These are phyloP conservation scores for Rhynchospora tenuis DNA, from an alignment of 176 grass and related monocot genomes.

Conservation along the genomic window DNA sequence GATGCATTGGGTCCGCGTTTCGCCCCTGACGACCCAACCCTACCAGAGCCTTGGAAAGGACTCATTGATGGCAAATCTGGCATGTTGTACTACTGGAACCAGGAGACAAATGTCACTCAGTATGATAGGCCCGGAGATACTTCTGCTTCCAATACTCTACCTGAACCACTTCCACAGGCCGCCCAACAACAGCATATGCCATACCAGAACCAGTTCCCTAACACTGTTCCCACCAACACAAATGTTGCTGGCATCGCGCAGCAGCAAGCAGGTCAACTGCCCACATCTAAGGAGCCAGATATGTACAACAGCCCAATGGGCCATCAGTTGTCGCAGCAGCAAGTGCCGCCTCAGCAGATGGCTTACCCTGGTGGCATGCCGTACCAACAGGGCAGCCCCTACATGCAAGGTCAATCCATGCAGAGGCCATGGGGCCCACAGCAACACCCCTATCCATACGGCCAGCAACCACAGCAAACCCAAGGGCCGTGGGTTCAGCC, in stretches of 20 bases:
- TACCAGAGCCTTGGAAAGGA: slow-evolving; percentile 79
- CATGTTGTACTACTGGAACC: slow-evolving; percentile 90
- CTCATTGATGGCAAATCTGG: slow-evolving; percentile 60
- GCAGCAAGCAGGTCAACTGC: slow-evolving; percentile 29
- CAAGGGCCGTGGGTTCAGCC: slow-evolving; percentile 29
- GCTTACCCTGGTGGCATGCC: slow-evolving; percentile 25
- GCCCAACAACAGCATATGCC: slow-evolving; percentile 4
- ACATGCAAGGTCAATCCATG: slow-evolving; percentile 38
- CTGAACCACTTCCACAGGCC: not conserved
- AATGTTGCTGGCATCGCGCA: slow-evolving; percentile 3
- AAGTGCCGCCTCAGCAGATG: slow-evolving; percentile 38
- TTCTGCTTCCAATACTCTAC: slow-evolving; percentile 19
- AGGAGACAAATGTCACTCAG: slow-evolving; percentile 85
- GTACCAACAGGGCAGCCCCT: slow-evolving; percentile 52
- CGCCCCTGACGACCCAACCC: slow-evolving; percentile 75
- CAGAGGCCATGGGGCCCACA: slow-evolving; percentile 44
- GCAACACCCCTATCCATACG: slow-evolving; percentile 47
- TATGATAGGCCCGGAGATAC: slow-evolving; percentile 52
- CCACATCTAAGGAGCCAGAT: slow-evolving; percentile 26
- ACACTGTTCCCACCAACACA: not conserved
- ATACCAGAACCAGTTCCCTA: slow-evolving; percentile 22
- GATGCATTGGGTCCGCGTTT: slow-evolving; percentile 59
- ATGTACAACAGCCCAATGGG: slow-evolving; percentile 21
- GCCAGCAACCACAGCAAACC: slow-evolving; percentile 42
- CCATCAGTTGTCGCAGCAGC: slow-evolving; percentile 34